Percentiles rank a stretch among this genome's conserved stretches.
Conservation (phyloP, 2,329 filamentous ascomycete species). For the Thelonectria rubi region DNA sequence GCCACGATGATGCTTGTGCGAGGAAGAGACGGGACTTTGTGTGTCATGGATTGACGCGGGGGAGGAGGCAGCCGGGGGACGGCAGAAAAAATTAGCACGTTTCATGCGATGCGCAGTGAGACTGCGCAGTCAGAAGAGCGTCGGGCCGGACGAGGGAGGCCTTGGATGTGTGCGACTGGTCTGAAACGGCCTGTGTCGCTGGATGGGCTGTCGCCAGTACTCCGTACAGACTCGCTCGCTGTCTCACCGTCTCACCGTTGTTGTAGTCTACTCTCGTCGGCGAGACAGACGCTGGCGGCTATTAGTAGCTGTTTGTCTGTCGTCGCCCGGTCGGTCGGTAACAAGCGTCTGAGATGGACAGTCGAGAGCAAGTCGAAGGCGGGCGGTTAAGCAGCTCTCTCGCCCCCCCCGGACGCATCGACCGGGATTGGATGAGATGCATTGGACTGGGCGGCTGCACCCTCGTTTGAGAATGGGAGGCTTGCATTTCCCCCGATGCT, state of each 20-base stretch:
- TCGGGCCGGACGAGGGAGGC: slow-evolving; percentile 18
- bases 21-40: slow-evolving; percentile 17
- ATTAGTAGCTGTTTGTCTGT: slow-evolving; percentile 17
- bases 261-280: no score
- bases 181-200: slow-evolving; percentile 36
- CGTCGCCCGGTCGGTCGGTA: slow-evolving; percentile 13
- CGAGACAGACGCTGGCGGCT: not conserved
- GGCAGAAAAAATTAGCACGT: slow-evolving; percentile 36
- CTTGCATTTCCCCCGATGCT: slow-evolving; percentile 2
- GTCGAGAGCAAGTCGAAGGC: slow-evolving; percentile 9
- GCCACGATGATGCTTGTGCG: slow-evolving; percentile 11
- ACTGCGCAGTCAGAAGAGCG: not conserved
- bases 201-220: not conserved
- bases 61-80: slow-evolving; percentile 36
- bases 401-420: slow-evolving; percentile 15
- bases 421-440: slow-evolving; percentile 34
- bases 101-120: slow-evolving; percentile 28
- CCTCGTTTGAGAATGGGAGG: slow-evolving; percentile 19
- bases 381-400: slow-evolving; percentile 34
- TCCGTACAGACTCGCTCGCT: no score
- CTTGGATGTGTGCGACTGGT: slow-evolving; percentile 29
- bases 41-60: slow-evolving; percentile 35
- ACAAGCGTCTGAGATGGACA: not conserved
- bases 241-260: no score
- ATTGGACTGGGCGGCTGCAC: slow-evolving; percentile 39